phyloP scores from a whole-genome alignment of 495 filamentous ascomycete genomes.

The Aspergillus cavernicola region DNA sequence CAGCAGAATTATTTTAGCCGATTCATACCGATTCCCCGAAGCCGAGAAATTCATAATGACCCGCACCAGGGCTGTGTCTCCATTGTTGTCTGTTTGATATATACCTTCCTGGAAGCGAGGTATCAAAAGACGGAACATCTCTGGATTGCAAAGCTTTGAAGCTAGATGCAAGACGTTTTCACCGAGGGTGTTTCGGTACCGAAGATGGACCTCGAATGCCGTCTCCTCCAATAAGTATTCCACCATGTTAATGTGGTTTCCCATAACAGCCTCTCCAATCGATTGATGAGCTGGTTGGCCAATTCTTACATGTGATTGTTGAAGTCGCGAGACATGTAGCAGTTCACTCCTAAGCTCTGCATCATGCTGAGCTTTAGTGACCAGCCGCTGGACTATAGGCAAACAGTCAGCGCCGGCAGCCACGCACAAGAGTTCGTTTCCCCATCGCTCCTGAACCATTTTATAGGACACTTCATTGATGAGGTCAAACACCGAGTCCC shows the following conservation, averaged over 20 bases:
- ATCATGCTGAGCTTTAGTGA: not conserved
- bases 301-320: not conserved
- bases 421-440: constrained; percentile 6
- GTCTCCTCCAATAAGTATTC: constrained; percentile 15
- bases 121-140: constrained; percentile 22
- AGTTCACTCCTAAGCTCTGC: constrained; percentile 1
- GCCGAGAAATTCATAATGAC: constrained; percentile 11
- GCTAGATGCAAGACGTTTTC: constrained; percentile 26
- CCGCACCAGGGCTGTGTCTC: constrained; percentile 17
- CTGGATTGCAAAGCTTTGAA: constrained; percentile 23
- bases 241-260: constrained; percentile 18
- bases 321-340: not conserved
- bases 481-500: constrained; percentile 7
- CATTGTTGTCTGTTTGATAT: constrained; percentile 17
- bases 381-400: constrained; percentile 8
- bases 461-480: not conserved
- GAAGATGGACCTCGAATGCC: constrained; percentile 19
- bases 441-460: constrained; percentile 6
- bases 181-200: constrained; percentile 20
- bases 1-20: constrained; percentile 19
- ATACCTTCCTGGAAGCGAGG: constrained; percentile 18
- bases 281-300: constrained; percentile 4
- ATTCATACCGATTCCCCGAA: constrained; percentile 18
- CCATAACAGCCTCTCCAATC: constrained; percentile 9
- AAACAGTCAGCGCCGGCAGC: constrained; percentile 9